Conservation (phyloP, 164 flowering plant species). For the Umbellularia californica region DNA sequence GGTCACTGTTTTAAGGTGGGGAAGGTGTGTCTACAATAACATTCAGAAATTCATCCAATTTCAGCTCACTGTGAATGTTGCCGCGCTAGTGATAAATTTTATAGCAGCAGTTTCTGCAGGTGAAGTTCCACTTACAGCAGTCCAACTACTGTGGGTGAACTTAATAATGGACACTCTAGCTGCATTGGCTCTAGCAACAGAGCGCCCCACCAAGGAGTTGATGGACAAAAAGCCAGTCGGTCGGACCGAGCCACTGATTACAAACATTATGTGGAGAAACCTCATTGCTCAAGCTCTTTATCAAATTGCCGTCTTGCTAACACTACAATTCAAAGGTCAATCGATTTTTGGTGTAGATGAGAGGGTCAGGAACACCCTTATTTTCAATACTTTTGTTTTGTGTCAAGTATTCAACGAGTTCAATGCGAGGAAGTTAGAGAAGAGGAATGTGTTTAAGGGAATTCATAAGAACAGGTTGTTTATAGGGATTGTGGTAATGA, state of each 20-base stretch:
- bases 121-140: constrained; percentile 51
- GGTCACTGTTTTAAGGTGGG: constrained; percentile 48
- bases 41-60: constrained; percentile 75
- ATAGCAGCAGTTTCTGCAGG: constrained; percentile 60
- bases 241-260: constrained; percentile 46
- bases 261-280: constrained; percentile 71
- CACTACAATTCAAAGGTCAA: constrained; percentile 41
- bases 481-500: constrained; percentile 35
- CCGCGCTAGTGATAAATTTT: constrained; percentile 53
- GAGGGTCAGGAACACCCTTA: constrained; percentile 37
- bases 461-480: constrained; percentile 39
- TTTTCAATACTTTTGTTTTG: constrained; percentile 52
- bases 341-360: constrained; percentile 32
- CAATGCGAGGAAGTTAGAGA: constrained; percentile 44
- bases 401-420: constrained; percentile 61
- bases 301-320: constrained; percentile 41
- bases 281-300: constrained; percentile 48
- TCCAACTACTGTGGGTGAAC: constrained; percentile 69
- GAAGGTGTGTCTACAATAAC: constrained; percentile 55
- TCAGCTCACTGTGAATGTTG: constrained; percentile 60
- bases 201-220: constrained; percentile 46
- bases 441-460: constrained; percentile 45
- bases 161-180: constrained; percentile 69
- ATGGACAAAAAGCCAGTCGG: constrained; percentile 55
- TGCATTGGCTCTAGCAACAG: constrained; percentile 62